These are phyloP conservation scores for Coemansia sp. DNA, from an alignment of 192 early-diverging fungal species.

Conservation along the genomic window DNA sequence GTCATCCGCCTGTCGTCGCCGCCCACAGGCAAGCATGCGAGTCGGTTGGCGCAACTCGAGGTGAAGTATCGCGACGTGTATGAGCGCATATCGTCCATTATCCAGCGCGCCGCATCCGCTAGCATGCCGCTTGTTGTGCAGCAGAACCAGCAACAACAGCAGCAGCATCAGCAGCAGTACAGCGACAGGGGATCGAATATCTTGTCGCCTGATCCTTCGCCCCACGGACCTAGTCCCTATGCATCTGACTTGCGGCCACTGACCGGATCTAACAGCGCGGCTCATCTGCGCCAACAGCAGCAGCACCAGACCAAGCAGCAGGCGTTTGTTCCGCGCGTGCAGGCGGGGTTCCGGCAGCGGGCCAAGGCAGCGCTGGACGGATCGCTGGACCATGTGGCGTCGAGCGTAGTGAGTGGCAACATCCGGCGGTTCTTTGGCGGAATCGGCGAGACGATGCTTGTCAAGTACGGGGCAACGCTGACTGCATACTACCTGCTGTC, in stretches of 20 bases:
- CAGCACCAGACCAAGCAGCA: constrained; percentile 10
- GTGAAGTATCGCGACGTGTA: constrained; percentile 47
- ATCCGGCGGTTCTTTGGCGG: constrained; percentile 52
- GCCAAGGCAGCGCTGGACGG: constrained; percentile 37
- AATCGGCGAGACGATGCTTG: constrained; percentile 73
- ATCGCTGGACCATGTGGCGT: constrained; percentile 27
- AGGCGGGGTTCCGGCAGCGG: constrained; percentile 30
- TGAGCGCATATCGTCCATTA: constrained; percentile 40
- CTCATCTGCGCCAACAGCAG: constrained; percentile 1
- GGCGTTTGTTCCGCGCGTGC: constrained; percentile 44
- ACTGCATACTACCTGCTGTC: constrained; percentile 74
- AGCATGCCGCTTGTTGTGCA: constrained; percentile 38
- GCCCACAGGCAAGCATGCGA: constrained; percentile 40
- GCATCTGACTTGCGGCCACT: constrained; percentile 6
- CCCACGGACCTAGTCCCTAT: constrained; percentile 17
- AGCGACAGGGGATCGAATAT: constrained; percentile 1
- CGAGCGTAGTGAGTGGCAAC: constrained; percentile 38
- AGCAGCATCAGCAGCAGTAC: not conserved
- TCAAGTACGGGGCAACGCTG: constrained; percentile 94
- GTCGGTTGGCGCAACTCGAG: constrained; percentile 35
- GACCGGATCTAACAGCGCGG: not conserved
- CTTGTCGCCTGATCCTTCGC: constrained; percentile 16
- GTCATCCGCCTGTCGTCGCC: constrained; percentile 48
- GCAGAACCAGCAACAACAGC: constrained; percentile 15
- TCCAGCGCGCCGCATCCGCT: constrained; percentile 37